Evolutionary conservation across 1,139 yeast species (phyloP), one percentile per base, ranked within the genome.

Genomic region (Candida sp.): DNA sequence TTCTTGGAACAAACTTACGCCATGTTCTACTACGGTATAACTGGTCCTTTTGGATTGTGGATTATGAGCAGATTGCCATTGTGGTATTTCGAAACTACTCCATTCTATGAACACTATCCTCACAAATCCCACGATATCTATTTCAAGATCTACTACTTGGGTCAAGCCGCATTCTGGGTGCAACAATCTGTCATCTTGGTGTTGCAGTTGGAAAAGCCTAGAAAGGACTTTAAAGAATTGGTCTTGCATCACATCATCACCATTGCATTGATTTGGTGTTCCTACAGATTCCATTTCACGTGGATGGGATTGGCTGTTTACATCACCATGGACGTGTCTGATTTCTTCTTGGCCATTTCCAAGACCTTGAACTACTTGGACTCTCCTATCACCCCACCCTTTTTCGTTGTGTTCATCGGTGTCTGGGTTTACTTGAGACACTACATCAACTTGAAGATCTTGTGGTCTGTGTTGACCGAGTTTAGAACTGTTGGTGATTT

Each of bases 151-250:
- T 96, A 88, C 67, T 96, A 94, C 69, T 77, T 94, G 58, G 85
- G 91, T 39, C 99, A 94, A 73, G 98, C 98, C 5, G 90, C 98
- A 2, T 94, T 91, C 70, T 94, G 99, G 99, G 86, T 92, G 17
- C 99, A 94, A 73, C 99, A 94, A 71, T 87, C 96, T 1, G 84
- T 90, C 41, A 88, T 94, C 28, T 77, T 94, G 55, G 72, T 86
- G 50, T 77, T 96, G 58, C 97, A 90, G 69, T 80, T 94, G 56
- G 99, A 94, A 70, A 91, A 91, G 69, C 98, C 98, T 51, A 82
- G 99, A 69, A 92, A 91, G 69, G 99, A 94, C 69, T 93, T 87
- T 70, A 77, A 85, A 61, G 99, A 94, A 70, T 81, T 94, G 56
- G 92, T 93, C 25, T 85, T 92, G 70, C 99, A 94, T 68, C 99